Conservation (phyloP, 1,139 yeast genomes). For the Geotrichum macrosporum region DNA sequence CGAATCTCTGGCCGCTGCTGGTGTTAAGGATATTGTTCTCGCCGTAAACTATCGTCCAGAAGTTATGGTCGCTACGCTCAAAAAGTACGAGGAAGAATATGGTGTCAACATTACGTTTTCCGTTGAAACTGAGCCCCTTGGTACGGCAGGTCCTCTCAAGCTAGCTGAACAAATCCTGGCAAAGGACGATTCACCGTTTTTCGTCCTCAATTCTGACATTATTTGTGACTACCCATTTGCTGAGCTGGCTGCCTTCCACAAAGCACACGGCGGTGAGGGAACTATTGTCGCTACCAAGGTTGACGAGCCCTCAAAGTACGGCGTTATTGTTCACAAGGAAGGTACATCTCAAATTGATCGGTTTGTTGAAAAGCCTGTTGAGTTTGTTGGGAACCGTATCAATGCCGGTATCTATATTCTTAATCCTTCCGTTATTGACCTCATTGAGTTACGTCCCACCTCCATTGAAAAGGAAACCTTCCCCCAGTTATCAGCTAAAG, state of each 20-base stretch:
- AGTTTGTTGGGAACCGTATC: conserved; percentile 84
- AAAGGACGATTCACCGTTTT: conserved; percentile 95
- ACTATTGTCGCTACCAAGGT: conserved; percentile 99
- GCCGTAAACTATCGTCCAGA: conserved; percentile 99
- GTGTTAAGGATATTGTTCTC: conserved; percentile 96
- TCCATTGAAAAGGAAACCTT: conserved; percentile 99
- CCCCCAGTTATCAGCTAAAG: conserved; percentile 90
- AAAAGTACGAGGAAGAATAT: conserved; percentile 90
- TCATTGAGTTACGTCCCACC: conserved; percentile 96
- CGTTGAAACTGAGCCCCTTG: conserved; percentile 98
- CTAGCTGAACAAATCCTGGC: conserved; percentile 90
- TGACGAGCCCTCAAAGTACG: conserved; percentile 98
- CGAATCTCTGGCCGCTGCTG: conserved; percentile 96
- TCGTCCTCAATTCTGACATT: conserved; percentile 96
- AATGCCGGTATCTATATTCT: conserved; percentile 96
- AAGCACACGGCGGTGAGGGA: conserved; percentile 94
- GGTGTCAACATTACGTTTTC: conserved; percentile 95
- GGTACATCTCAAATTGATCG: conserved; percentile 93
- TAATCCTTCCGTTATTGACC: conserved; percentile 94
- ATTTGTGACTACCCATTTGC: conserved; percentile 97
- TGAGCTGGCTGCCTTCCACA: conserved; percentile 90
- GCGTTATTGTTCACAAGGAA: conserved; percentile 97
- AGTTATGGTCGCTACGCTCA: conserved; percentile 93
- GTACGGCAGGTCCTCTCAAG: conserved; percentile 98
- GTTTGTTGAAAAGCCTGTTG: conserved; percentile 99